Conservation (phyloP, 371 early-diverging fungal genomes). For the Dentiscutata heterogama region DNA sequence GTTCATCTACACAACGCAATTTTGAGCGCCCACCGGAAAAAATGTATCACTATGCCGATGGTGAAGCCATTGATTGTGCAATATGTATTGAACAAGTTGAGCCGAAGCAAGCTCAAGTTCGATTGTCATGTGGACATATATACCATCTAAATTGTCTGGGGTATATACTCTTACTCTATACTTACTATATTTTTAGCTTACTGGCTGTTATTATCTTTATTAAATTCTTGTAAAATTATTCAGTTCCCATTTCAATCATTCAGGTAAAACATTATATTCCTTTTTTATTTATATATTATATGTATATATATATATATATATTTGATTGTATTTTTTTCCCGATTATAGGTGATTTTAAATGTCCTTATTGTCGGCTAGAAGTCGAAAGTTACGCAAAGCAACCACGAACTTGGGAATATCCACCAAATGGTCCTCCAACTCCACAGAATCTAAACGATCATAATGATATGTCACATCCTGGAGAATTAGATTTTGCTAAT, state of each 20-base stretch:
- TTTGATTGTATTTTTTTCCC: neutral
- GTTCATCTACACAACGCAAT: neutral
- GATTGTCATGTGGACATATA: conserved; percentile 35
- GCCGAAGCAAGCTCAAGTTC: conserved; percentile 25
- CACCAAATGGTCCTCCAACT: conserved; percentile 3
- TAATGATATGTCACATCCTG: conserved; percentile 27
- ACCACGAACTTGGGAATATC: conserved; percentile 35
- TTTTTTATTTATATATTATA: too few species aligned
- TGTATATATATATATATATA: too few species aligned
- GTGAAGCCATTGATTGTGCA: conserved; percentile 28
- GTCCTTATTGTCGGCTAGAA: conserved; percentile 39
- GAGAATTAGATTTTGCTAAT: conserved; percentile 39
- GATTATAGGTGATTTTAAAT: conserved; percentile 36
- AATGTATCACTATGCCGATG: conserved; percentile 40
- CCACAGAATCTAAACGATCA: conserved; percentile 3
- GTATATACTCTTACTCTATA: neutral
- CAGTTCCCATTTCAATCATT: conserved; percentile 31
- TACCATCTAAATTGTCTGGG: conserved; percentile 32
- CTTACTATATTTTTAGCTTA: neutral
- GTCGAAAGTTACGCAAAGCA: conserved; percentile 15
- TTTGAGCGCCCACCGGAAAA: conserved; percentile 16
- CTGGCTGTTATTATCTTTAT: neutral
- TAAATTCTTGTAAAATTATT: neutral
- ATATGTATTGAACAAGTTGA: conserved; percentile 41
- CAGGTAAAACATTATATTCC: neutral